These are phyloP conservation scores for Cladosporium sp. DNA, from an alignment of 2,329 filamentous ascomycete species.

Conservation along the genomic window DNA sequence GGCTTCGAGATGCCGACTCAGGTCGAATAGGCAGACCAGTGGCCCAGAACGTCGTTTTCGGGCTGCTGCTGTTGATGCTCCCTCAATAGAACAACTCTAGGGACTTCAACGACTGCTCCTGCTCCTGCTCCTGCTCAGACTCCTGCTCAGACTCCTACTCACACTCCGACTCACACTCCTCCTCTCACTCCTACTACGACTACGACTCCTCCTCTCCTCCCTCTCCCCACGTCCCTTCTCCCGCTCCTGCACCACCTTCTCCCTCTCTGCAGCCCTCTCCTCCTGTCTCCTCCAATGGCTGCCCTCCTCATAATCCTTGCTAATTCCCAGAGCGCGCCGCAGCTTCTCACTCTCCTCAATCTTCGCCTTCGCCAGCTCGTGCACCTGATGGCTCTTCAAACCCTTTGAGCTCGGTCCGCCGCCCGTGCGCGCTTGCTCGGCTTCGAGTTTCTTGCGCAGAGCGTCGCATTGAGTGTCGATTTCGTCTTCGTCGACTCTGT, in stretches of 20 bases:
- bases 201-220: neutral
- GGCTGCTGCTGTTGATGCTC: too few species aligned
- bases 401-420: slow-evolving; percentile 44
- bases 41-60: too few species aligned
- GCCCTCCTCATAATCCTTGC: slow-evolving; percentile 78
- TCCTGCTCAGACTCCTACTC: neutral
- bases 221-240: slow-evolving; percentile 2
- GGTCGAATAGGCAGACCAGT: too few species aligned
- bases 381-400: slow-evolving; percentile 88
- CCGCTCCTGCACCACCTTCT: slow-evolving; percentile 3
- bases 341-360: slow-evolving; percentile 90
- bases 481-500: slow-evolving; percentile 76
- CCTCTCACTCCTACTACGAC: neutral
- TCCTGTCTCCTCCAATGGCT: slow-evolving; percentile 82
- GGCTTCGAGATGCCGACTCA: too few species aligned
- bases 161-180: slow-evolving; percentile 1
- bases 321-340: slow-evolving; percentile 79
- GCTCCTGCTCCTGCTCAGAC: neutral
- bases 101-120: slow-evolving; percentile 1
- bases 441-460: slow-evolving; percentile 59
- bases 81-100: too few species aligned
- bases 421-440: slow-evolving; percentile 49
- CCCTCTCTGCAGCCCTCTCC: slow-evolving; percentile 46
- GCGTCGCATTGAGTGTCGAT: slow-evolving; percentile 73
- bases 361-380: slow-evolving; percentile 94